These are phyloP conservation scores for Trametes cingulata DNA, from an alignment of 768 basidiomycete species.

Conservation along the genomic window DNA sequence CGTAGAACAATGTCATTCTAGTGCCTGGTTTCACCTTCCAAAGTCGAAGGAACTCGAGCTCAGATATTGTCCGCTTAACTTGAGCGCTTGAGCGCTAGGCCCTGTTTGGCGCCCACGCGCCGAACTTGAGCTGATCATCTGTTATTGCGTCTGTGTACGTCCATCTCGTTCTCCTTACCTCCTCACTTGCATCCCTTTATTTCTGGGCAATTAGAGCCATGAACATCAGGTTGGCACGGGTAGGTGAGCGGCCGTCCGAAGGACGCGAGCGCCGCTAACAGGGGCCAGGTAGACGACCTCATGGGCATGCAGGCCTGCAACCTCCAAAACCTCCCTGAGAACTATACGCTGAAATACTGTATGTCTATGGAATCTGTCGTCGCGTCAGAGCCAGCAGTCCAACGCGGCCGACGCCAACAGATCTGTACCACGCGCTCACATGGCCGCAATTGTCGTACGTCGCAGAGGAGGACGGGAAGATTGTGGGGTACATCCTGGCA, in stretches of 20 bases:
- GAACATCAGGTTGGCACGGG: slow-evolving; percentile 47
- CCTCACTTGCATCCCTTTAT: background rate
- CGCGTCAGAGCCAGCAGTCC: background rate
- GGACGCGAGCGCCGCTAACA: slow-evolving; percentile 11
- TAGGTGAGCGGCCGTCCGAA: slow-evolving; percentile 18
- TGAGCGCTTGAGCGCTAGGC: no score
- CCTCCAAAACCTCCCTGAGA: slow-evolving; percentile 90
- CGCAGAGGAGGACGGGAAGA: slow-evolving; percentile 86
- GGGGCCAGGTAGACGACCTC: slow-evolving; percentile 76
- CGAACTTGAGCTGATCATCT: no score
- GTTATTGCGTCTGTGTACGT: background rate
- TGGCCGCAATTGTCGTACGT: slow-evolving; percentile 96
- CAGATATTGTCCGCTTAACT: no score
- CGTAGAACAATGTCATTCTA: slow-evolving; percentile 1
- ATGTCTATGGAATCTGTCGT: slow-evolving; percentile 23
- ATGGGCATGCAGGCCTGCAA: slow-evolving; percentile 94
- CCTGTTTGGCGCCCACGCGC: no score
- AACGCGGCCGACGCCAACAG: slow-evolving; percentile 40
- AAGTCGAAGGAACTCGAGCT: background rate
- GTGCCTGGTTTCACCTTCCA: background rate
- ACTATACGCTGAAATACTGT: slow-evolving; percentile 85
- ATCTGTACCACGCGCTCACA: slow-evolving; percentile 86
- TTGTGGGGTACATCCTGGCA: slow-evolving; percentile 94
- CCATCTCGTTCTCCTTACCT: background rate
- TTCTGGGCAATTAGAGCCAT: slow-evolving; percentile 20